Evolutionary conservation across 225 moss, liverwort and hornwort genomes (phyloP), one percentile per base, ranked within the genome.

Genomic region (Pseudisothecium myosuroides): DNA sequence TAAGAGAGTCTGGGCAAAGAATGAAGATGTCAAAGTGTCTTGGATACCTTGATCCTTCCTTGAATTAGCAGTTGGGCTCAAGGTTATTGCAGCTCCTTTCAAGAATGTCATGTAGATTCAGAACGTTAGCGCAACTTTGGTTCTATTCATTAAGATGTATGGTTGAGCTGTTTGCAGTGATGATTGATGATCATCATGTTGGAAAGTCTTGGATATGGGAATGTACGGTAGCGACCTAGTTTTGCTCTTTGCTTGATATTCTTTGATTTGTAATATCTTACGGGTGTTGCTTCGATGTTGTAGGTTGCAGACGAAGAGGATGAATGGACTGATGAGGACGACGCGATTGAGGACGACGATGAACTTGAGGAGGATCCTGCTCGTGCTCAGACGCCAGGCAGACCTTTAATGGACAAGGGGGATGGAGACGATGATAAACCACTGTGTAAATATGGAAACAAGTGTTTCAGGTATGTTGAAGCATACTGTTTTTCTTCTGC

Each of bases 271-370:
- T 77, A 55, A 84, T 52, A 39, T 31, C 3, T 34, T 63, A 12
- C 13, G 36, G 63, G 39, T 45, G 59, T 82, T 76, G 27, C 85
- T 88, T 88, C 74, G 76, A 61, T 61, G 26, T 63, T 91, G 62
- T 76, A 94, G 94, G 80, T 81, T 90, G 88, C 79, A 76, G 92
- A 94, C 64, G 91, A 94, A 59, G 94, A 92, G 81, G 92, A 87
- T 87, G 93, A 92, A 88, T 94, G 86, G 84, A 88, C 81, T 76
- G 92, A 93, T 77, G 93, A 93, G 67, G 93, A 92, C 47, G 92
- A 93, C 45, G 92, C 64, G 82, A 72, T 61, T 54, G 90, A 87
- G 73, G 92, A 89, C 32, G 92, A 64, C 14, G 89, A 86, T 37
- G 89, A 87, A 80, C 56, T 84, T 12, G 85, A 87, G 31, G 89